Evolutionary conservation across 2,329 filamentous ascomycete genomes (phyloP), one percentile per base, ranked within the genome.

Genomic region (Neofusicoccum umdonicola): DNA sequence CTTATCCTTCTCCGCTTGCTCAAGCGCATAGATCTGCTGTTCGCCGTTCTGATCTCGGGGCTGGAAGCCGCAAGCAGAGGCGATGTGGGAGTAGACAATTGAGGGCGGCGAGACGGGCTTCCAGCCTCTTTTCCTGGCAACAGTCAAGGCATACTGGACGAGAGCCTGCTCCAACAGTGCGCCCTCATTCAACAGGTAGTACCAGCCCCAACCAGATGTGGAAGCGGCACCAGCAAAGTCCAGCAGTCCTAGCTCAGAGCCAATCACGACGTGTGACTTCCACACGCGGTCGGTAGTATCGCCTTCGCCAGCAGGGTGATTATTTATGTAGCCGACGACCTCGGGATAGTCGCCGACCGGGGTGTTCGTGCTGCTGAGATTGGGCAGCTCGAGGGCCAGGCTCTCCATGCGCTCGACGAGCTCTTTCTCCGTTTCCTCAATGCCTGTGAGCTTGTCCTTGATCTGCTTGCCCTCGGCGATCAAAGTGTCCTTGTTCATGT

Each of bases 171-270:
- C 95, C n/a, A 99, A 85, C 76, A 95, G 87, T 0, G 93, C 93
- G 8, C 88, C 95, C 73, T 96, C 93, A 73, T 94, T 92, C n/a
- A 92, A 83, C 11, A 99, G 87, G 78, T 93, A 98, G 80, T 99
- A 99, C 92, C 93, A 99, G 1, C 95, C 95, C 94, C 94, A 99
- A 42, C 95, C 95, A 3, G 90, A 91, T 1, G 92, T 89, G n/a
- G 86, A 88, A 1, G 89, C 89, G 4, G 93, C 92, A 66, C 85
- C 88, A 4, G 90, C 83, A 73, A 99, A 97, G 79, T 99, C 94
- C 60, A 99, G 83, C n/a, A 99, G 84, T 39, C 89, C 88, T n/a
- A 99, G 85, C 72, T 93, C 87, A 4, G 87, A 83, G 37, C 95
- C 95, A 70, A 99, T 94, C 69, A 94, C 86, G 7, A 95, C 90